A percentile compares a stretch with the other conserved stretches of the same genome.
Evolutionary conservation across 2,329 filamentous ascomycete species (phyloP).

Genomic region (Emergomyces orientalis): DNA sequence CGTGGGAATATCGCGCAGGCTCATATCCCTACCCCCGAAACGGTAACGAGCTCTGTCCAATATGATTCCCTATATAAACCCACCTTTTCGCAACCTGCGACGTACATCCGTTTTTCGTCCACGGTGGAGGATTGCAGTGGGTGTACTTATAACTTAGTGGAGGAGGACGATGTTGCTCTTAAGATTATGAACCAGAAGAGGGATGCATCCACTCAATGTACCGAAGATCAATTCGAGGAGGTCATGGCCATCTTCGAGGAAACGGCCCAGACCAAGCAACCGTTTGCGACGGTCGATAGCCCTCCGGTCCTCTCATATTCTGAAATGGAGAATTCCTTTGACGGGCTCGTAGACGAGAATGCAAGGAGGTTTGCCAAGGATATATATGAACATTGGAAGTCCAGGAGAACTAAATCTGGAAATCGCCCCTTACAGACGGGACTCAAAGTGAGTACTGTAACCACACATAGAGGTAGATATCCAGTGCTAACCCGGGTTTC

Average conservation of each 20-base stretch:
- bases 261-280: constrained; percentile 70
- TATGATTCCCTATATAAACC: constrained; percentile 84
- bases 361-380: constrained; percentile 58
- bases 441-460: constrained; percentile 52
- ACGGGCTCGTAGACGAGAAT: constrained; percentile 47
- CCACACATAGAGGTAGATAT: background rate
- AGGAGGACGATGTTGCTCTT: constrained; percentile 79
- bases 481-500: constrained; percentile 7
- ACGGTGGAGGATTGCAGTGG: constrained; percentile 94
- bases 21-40: constrained; percentile 60
- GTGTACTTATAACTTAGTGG: constrained; percentile 87
- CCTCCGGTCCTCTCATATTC: constrained; percentile 67
- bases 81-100: constrained; percentile 71
- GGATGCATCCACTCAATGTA: constrained; percentile 55
- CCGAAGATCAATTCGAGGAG: constrained; percentile 85
- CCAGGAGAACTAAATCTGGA: constrained; percentile 53
- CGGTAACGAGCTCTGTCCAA: constrained; percentile 54
- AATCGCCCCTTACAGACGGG: constrained; percentile 66
- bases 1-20: constrained; percentile 54
- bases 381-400: constrained; percentile 85
- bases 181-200: constrained; percentile 73
- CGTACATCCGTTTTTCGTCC: constrained; percentile 95
- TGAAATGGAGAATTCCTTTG: constrained; percentile 61
- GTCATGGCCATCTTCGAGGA: constrained; percentile 94
- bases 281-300: constrained; percentile 83